Conservation (phyloP, 2,329 filamentous ascomycete genomes). For the Simplicillium sp. region DNA sequence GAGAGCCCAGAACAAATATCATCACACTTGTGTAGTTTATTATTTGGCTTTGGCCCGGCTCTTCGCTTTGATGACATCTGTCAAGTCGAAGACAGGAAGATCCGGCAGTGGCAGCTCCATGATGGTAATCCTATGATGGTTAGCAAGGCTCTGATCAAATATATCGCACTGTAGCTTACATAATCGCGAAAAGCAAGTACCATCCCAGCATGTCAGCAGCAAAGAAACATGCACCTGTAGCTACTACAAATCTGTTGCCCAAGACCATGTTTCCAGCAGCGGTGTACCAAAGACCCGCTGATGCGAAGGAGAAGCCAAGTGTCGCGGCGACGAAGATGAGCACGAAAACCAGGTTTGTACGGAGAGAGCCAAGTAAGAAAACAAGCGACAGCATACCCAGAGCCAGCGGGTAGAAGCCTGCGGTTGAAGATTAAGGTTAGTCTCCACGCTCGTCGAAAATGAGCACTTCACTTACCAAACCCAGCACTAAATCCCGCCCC, state of each 20-base stretch:
- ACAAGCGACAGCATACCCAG: background rate
- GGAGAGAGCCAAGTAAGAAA: background rate
- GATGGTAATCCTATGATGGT: background rate
- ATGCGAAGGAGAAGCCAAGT: background rate
- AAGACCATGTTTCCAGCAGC: background rate
- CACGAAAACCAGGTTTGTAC: conserved; percentile 1
- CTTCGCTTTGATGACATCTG: background rate
- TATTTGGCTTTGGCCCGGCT: background rate
- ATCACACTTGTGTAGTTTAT: too few species aligned
- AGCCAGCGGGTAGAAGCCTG: conserved; percentile 1
- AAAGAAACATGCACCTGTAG: background rate
- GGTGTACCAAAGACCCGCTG: background rate
- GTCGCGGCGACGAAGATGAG: background rate
- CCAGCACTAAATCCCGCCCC: background rate
- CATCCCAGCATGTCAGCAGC: background rate
- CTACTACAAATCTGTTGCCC: background rate
- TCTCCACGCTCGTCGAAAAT: too few species aligned
- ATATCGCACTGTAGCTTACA: background rate
- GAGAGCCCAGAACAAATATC: too few species aligned
- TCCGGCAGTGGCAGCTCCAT: background rate
- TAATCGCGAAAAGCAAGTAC: background rate
- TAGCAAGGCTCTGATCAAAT: background rate
- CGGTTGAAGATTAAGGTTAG: too few species aligned
- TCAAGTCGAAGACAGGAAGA: background rate
- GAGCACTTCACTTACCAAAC: background rate